phyloP scores from a whole-genome alignment of 805 yeast species.

The Kazachstania kunashirensis region DNA sequence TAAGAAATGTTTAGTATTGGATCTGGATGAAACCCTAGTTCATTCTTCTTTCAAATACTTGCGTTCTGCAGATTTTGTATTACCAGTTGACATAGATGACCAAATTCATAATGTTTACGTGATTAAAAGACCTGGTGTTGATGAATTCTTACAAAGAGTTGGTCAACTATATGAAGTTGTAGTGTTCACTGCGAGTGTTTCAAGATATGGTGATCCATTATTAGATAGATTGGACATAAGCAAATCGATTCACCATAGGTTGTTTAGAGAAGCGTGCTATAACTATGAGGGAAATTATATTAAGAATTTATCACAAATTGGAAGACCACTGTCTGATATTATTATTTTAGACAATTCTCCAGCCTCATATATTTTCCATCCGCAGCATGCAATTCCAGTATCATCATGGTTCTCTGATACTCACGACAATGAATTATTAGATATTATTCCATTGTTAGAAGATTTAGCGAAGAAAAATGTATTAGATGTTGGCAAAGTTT shows the following conservation, averaged over 20 bases:
- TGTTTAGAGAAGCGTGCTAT: constrained; percentile 90
- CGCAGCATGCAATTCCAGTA: constrained; percentile 94
- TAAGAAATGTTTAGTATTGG: constrained; percentile 81
- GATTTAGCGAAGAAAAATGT: constrained; percentile 68
- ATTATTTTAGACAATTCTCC: constrained; percentile 96
- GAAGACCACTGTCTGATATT: constrained; percentile 76
- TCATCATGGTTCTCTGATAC: constrained; percentile 98
- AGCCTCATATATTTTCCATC: constrained; percentile 95
- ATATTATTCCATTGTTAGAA: constrained; percentile 80
- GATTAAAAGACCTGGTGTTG: constrained; percentile 96
- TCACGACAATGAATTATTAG: constrained; percentile 91
- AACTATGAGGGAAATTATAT: constrained; percentile 91
- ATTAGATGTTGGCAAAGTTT: constrained; percentile 74
- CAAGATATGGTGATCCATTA: constrained; percentile 92
- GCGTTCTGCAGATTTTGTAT: constrained; percentile 89
- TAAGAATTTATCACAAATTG: constrained; percentile 87
- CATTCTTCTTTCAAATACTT: constrained; percentile 90
- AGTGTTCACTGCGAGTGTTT: constrained; percentile 92
- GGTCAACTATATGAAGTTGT: constrained; percentile 89
- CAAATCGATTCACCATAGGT: constrained; percentile 73
- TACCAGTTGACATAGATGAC: constrained; percentile 93
- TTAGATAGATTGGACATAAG: constrained; percentile 78
- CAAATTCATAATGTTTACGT: constrained; percentile 92
- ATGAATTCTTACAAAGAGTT: constrained; percentile 74
- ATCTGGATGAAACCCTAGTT: constrained; percentile 91